Base-by-base conservation (phyloP, 169 alveolate species). In the Nephromyces sp. region DNA sequence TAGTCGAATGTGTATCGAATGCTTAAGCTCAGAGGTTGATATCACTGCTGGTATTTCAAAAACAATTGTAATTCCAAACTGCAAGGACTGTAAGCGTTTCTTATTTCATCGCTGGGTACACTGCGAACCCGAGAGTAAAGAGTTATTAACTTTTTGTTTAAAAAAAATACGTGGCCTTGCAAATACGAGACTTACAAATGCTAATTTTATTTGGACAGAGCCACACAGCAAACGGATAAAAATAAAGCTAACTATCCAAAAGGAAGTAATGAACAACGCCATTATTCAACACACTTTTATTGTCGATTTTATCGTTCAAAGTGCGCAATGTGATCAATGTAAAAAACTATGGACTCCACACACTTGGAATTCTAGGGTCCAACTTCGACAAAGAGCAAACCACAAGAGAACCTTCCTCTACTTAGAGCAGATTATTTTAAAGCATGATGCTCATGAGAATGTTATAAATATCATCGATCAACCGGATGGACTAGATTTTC, bases 401-500 rank as follows among this genome's bases (percentile, higher is more conserved):
- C 99, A 96, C 80, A 95, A 96, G 83, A 83, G 97, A 64, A 95
- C 99, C 6, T 91, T 97, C 84, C 80, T 92, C 52, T 93, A 89
- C 81, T 83, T 97, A 64, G 99, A 97, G 84, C 96, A 96, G 90
- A 82, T 96, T 63, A 86, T 97, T 63, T 77, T 97, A 64, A 93
- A 95, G 91, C 94, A 93, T 61, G n/a, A 28, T 33, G 52, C 64
- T 61, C 52, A 43, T 33, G 43, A 28, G 52, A 28, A 31, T 70
- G 92, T 94, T 25, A 77, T 94, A 72, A 91, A 92, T 68, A 94
- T 95, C 32, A 89, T 92, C 64, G 94, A 95, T 69, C 80, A 87
- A 62, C 93, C 94, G 32, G 98, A 97, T 68, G 99, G 99, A 15
- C 71, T 98, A 52, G 99, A 98, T 77, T 95, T 98, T 81, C 97